Base-by-base conservation (phyloP, 75 land plant species). In the Sequoia sempervirens region DNA sequence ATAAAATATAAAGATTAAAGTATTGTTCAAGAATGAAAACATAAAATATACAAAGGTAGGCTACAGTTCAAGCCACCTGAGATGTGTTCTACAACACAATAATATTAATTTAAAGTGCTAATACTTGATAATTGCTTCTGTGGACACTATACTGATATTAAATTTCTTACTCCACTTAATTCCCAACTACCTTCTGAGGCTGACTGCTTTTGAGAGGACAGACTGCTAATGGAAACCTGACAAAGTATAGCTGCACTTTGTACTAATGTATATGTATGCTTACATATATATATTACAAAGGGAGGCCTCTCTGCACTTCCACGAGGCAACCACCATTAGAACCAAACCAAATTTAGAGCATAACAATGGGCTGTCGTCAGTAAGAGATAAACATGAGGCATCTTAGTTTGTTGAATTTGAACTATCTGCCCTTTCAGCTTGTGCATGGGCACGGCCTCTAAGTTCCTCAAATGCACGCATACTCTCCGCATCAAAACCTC, bases 401-500 rank as follows among this genome's bases (percentile, higher is more conserved):
- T 45, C 80, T 45, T 78, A 78, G 52, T 43, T 45, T 43, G 46
- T 78, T 43, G 80, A 78, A 45, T 30, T 43, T 15, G 28, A 18
- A 20, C 41, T 75, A 75, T 88, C 83, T 68, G 83, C 46, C 32
- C 40, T 82, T 17, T 45, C 69, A 32, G 82, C 34, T 84, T 86
- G 88, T 84, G 87, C 52, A 58, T 81, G 80, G 1, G 87, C 89
- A 56, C 96, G 92, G 84, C 86, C 90, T 84, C 99, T 90, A 12
- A 96, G 89, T 52, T 95, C 94, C 84, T 96, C 97, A 82, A 95
- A 96, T 61, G 97, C 92, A 82, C 81, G 85, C 99, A 96, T 96
- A 85, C 97, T 96, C 79, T 96, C 97, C 18, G 94, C 93, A 86
- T 96, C 99, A 86, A 96, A 95, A 20, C 99, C 99, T 82, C 99